phyloP scores from a whole-genome alignment of 306 rosid species.

The Herpetospermum pedunculosum region DNA sequence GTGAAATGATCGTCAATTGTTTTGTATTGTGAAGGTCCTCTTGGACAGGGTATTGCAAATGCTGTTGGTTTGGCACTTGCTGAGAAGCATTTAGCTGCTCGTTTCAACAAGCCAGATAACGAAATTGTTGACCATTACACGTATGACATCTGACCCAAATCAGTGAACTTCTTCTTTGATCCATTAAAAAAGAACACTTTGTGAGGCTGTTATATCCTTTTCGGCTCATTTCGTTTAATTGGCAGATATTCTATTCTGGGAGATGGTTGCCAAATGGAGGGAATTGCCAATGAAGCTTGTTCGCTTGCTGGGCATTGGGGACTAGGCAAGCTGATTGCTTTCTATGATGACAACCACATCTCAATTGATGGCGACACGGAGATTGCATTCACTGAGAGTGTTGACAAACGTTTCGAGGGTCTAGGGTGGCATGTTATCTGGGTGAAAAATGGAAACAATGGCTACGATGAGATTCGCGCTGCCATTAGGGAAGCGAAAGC shows the following conservation, averaged over 20 bases:
- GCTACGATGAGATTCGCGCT: conserved; percentile 86
- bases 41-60: conserved; percentile 96
- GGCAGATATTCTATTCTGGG: conserved; percentile 66
- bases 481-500: conserved; percentile 93
- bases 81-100: conserved; percentile 95
- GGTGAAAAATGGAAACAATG: conserved; percentile 95
- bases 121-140: conserved; percentile 94
- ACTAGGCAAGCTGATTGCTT: conserved; percentile 84
- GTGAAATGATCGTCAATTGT: conserved; percentile 12
- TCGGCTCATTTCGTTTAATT: not conserved
- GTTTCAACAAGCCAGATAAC: conserved; percentile 79
- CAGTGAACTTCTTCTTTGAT: conserved; percentile 20
- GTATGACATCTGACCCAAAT: conserved; percentile 23
- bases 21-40: conserved; percentile 59
- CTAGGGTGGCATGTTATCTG: conserved; percentile 98
- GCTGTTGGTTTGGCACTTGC: conserved; percentile 98
- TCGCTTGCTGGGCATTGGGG: conserved; percentile 99
- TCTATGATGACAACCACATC: conserved; percentile 97
- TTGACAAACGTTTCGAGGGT: conserved; percentile 74
- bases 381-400: conserved; percentile 90
- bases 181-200: conserved; percentile 55
- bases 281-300: conserved; percentile 75
- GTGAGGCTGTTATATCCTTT: conserved; percentile 26
- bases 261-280: conserved; percentile 99
- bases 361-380: conserved; percentile 93